phyloP scores from a whole-genome alignment of 2,329 filamentous ascomycete genomes.

The Hypoxylon sp. region DNA sequence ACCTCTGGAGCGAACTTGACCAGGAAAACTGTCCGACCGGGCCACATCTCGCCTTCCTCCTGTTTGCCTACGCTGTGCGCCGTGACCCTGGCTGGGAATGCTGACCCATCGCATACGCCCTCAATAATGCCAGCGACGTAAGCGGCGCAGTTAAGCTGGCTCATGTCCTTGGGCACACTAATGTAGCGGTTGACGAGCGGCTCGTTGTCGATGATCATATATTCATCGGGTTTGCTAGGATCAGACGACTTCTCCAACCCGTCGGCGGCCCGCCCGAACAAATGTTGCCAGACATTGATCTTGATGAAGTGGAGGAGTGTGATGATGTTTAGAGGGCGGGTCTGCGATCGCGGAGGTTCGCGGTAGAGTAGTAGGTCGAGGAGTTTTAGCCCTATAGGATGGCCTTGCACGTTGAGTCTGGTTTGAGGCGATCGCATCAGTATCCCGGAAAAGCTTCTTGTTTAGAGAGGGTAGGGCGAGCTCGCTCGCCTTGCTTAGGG shows the following conservation, averaged over 20 bases:
- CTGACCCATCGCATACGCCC: conserved; percentile 93
- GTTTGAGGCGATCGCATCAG: conserved; percentile 19
- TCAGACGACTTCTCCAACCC: conserved; percentile 90
- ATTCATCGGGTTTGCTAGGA: conserved; percentile 89
- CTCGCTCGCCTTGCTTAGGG: neutral
- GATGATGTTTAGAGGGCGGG: conserved; percentile 88
- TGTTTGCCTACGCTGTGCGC: conserved; percentile 81
- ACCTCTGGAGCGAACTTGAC: conserved; percentile 94
- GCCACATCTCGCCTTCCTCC: conserved; percentile 84
- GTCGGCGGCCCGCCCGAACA: conserved; percentile 92
- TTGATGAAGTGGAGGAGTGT: conserved; percentile 96
- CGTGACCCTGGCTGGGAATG: conserved; percentile 89
- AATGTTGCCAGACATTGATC: conserved; percentile 89
- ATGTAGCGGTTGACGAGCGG: conserved; percentile 96
- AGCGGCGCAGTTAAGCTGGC: conserved; percentile 94
- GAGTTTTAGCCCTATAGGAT: conserved; percentile 92
- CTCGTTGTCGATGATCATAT: conserved; percentile 99
- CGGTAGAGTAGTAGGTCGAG: conserved; percentile 95
- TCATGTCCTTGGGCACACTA: conserved; percentile 94
- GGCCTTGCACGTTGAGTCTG: conserved; percentile 91
- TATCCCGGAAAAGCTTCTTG: conserved; percentile 67
- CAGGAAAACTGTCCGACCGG: conserved; percentile 94
- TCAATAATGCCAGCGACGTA: conserved; percentile 96
- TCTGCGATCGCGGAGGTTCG: conserved; percentile 77
- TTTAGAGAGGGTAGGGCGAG: neutral